These are phyloP conservation scores for Phytophthora tubulina DNA, from an alignment of 352 stramenopile species.

Conservation along the genomic window DNA sequence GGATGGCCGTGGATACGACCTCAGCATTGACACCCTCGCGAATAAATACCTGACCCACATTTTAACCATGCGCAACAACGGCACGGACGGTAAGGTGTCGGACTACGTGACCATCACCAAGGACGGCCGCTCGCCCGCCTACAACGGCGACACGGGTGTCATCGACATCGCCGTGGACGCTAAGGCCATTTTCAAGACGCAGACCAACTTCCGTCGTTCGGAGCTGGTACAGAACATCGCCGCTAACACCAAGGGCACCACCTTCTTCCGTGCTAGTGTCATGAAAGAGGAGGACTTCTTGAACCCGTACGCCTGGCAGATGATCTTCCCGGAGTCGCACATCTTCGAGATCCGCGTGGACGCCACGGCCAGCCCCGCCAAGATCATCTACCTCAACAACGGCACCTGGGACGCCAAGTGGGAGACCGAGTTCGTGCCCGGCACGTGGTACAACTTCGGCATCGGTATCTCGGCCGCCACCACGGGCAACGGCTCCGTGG, in stretches of 20 bases:
- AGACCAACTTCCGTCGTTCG: conserved; percentile 18
- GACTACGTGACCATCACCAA: conserved; percentile 60
- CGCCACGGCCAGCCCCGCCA: not conserved
- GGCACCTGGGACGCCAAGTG: conserved; percentile 25
- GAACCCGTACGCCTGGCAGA: conserved; percentile 14
- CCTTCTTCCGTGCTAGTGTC: conserved; percentile 19
- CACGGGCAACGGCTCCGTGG: conserved; percentile 3
- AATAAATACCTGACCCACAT: conserved; percentile 76
- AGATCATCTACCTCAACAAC: conserved; percentile 26
- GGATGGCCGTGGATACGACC: conserved; percentile 56
- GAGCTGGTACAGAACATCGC: conserved; percentile 20
- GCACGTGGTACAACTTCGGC: conserved; percentile 28
- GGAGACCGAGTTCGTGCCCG: conserved; percentile 11
- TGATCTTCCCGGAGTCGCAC: conserved; percentile 20
- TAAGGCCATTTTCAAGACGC: conserved; percentile 20
- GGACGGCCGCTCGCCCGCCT: conserved; percentile 55
- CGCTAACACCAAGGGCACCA: conserved; percentile 8
- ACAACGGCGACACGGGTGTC: conserved; percentile 71
- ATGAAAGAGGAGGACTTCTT: conserved; percentile 19
- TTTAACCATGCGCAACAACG: conserved; percentile 53
- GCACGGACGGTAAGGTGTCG: conserved; percentile 20
- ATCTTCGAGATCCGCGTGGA: conserved; percentile 22
- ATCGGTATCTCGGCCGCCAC: conserved; percentile 1
- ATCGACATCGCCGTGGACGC: conserved; percentile 40
- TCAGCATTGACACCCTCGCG: conserved; percentile 59